Evolutionary conservation across 495 filamentous ascomycete species (phyloP), one percentile per base, ranked within the genome.

Genomic region (Polyplosphaeria fusca): DNA sequence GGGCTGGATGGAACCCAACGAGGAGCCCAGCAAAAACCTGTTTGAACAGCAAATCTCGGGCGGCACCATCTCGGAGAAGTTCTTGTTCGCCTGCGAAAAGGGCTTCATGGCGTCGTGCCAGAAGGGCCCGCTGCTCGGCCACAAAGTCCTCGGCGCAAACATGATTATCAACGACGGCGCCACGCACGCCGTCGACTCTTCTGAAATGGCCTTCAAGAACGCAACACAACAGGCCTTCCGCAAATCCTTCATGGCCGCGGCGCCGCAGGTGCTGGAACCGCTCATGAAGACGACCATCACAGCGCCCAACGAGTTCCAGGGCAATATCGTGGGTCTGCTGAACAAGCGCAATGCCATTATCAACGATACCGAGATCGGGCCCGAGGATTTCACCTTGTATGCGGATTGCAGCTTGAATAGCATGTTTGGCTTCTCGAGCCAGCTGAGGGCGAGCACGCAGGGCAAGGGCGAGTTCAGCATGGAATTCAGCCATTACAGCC

Each of bases 391-490:
- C 72, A 91, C 89, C n/a, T 79, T 99, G 47, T 80, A 84, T 52
- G 91, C 92, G 4, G 92, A 96, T 71, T 96, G 91, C 77, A 87
- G 83, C 68, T 71, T 99, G 70, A 93, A 96, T 68, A 82, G 83
- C 64, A 97, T 99, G 94, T 99, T 99, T 73, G 94, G 94, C 49
- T 96, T 99, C 75, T 88, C 83, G 55, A 84, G 80, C 32, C 85
- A 94, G 73, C 74, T 99, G 71, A 81, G 94, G 59, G 94, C 94
- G 3, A 87, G 90, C 20, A 96, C 92, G 9, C 94, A 99, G 76
- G 94, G 93, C 48, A 99, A 99, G 80, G 94, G 94, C 62, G 94
- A 99, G 77, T 99, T 96, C 66, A 86, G 79, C 58, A 99, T 99
- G 94, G 94, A 99, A 77, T 99, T 97, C 72, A 89, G 86, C 68